phyloP scores from a whole-genome alignment of 139 green algal genomes.

The Picochlorum sp. region DNA sequence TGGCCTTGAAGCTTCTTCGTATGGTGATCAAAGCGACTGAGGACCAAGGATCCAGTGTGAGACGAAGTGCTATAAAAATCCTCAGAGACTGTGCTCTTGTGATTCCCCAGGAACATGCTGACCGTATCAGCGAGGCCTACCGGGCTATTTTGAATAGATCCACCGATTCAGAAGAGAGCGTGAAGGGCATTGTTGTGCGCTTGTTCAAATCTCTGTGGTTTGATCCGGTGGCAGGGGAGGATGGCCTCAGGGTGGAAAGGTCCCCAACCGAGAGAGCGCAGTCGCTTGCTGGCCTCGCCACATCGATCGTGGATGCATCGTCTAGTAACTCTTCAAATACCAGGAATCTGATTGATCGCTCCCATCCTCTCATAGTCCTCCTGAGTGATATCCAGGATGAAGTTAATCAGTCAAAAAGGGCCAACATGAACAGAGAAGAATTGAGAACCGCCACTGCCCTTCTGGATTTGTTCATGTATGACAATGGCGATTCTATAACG shows the following conservation, averaged over 20 bases:
- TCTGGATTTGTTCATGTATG: constrained; percentile 26
- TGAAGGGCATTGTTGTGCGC: constrained; percentile 47
- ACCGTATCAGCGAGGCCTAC: constrained; percentile 39
- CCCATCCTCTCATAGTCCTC: constrained; percentile 47
- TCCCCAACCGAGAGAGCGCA: constrained; percentile 18
- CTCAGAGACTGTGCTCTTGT: constrained; percentile 70
- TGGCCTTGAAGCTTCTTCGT: constrained; percentile 67
- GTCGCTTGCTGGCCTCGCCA: constrained; percentile 39
- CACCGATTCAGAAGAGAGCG: constrained; percentile 43
- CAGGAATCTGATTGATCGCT: constrained; percentile 35
- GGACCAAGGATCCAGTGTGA: constrained; percentile 67
- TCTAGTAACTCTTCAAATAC: not conserved
- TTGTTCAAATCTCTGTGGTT: constrained; percentile 52
- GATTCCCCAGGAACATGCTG: constrained; percentile 29
- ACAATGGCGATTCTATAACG: not conserved
- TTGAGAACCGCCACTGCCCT: constrained; percentile 40
- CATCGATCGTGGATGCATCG: constrained; percentile 29
- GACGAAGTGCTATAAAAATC: constrained; percentile 70
- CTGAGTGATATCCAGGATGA: constrained; percentile 11
- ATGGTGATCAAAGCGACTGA: constrained; percentile 38
- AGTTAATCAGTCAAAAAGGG: constrained; percentile 14
- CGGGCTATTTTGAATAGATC: constrained; percentile 45
- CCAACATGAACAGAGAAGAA: constrained; percentile 12
- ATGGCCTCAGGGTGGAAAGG: constrained; percentile 9
- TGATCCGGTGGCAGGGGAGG: constrained; percentile 10